phyloP scores from a whole-genome alignment of 2,329 filamentous ascomycete species.

The Xylaria sp. region DNA sequence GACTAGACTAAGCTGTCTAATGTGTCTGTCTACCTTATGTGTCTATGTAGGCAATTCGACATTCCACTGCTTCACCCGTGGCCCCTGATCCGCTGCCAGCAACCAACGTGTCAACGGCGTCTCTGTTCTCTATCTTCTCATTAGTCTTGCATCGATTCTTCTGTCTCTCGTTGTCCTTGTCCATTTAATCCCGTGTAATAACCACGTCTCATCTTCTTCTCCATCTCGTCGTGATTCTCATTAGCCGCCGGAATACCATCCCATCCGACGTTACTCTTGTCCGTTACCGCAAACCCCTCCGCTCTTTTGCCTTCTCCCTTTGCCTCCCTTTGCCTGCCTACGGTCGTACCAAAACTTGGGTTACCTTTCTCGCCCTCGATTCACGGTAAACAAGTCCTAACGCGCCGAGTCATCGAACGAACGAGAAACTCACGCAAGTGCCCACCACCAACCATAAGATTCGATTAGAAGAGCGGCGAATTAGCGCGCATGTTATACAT shows the following conservation, averaged over 20 bases:
- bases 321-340: not conserved
- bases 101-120: constrained; percentile 16
- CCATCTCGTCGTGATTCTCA: constrained; percentile 9
- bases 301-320: not conserved
- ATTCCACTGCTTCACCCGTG: constrained; percentile 31
- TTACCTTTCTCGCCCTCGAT: not conserved
- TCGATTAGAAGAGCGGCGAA: not conserved
- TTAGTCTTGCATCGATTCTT: constrained; percentile 10
- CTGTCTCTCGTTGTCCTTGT: constrained; percentile 1
- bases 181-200: constrained; percentile 8
- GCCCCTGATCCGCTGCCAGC: constrained; percentile 28
- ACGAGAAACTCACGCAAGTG: constrained; percentile 10
- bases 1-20: not conserved
- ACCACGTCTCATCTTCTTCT: not conserved
- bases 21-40: too few species aligned
- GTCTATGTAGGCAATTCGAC: not conserved
- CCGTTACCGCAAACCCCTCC: not conserved
- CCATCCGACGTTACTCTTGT: not conserved
- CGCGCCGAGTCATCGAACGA: constrained; percentile 11
- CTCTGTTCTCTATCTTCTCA: constrained; percentile 22
- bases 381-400: not conserved
- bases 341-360: not conserved
- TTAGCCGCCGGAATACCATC: not conserved
- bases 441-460: constrained; percentile 1
- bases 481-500: constrained; percentile 27